These are phyloP conservation scores for Cytospora paraplurivora DNA, from an alignment of 2,329 filamentous ascomycete species.

Conservation along the genomic window DNA sequence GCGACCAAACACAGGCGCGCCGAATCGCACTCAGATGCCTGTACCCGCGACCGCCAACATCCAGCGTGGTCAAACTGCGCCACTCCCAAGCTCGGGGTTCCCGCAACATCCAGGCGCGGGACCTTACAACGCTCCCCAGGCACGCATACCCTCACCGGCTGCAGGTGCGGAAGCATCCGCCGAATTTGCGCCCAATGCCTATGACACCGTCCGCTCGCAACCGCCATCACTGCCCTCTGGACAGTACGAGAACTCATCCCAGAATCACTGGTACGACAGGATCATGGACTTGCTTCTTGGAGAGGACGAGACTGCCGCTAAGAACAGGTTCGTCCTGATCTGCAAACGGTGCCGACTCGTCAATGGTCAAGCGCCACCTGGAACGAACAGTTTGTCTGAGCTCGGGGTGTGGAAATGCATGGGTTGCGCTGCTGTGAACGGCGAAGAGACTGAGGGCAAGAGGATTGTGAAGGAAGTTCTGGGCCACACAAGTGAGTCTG, in stretches of 20 bases:
- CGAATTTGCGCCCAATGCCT: constrained; percentile 77
- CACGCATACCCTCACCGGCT: constrained; percentile 30
- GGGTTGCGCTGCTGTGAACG: constrained; percentile 80
- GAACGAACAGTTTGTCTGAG: constrained; percentile 74
- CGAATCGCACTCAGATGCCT: constrained; percentile 50
- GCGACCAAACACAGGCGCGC: constrained; percentile 31
- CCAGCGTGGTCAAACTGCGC: constrained; percentile 41
- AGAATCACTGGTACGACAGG: constrained; percentile 87
- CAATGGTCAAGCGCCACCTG: constrained; percentile 93
- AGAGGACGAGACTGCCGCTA: constrained; percentile 89
- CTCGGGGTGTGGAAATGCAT: constrained; percentile 87
- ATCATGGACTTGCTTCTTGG: constrained; percentile 89
- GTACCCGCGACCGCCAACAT: constrained; percentile 68
- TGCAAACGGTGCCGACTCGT: constrained; percentile 82
- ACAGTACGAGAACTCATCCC: constrained; percentile 38
- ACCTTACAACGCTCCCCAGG: constrained; percentile 26
- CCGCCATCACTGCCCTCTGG: constrained; percentile 31
- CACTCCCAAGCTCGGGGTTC: constrained; percentile 35
- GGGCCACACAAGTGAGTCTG: constrained; percentile 31
- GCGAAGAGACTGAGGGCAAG: constrained; percentile 74
- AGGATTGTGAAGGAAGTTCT: constrained; percentile 71
- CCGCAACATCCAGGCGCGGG: constrained; percentile 29
- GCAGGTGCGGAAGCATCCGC: constrained; percentile 48
- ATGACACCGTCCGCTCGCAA: constrained; percentile 36
- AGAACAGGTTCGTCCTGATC: constrained; percentile 87